These are phyloP conservation scores for Choanephora cucurbitarum DNA, from an alignment of 371 early-diverging fungal species.

Conservation along the genomic window DNA sequence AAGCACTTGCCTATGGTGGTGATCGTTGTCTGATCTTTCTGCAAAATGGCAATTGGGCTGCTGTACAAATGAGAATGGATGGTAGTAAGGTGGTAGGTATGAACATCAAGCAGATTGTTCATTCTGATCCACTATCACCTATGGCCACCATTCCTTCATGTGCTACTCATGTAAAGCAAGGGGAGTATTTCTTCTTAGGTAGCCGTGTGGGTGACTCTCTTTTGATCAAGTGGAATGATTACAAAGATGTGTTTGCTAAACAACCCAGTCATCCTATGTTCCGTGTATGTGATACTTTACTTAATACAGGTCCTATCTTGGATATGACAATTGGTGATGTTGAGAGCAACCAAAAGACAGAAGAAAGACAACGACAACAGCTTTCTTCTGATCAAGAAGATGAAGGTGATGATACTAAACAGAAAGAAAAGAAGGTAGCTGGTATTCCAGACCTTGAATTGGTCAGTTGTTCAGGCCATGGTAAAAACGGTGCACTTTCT, in stretches of 20 bases:
- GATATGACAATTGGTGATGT: slow-evolving; percentile 78
- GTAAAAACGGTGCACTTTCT: slow-evolving; percentile 72
- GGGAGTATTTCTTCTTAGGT: slow-evolving; percentile 78
- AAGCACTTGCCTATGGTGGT: slow-evolving; percentile 54
- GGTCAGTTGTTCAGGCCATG: slow-evolving; percentile 82
- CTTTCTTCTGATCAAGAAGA: not conserved
- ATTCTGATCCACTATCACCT: slow-evolving; percentile 9
- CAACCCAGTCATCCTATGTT: slow-evolving; percentile 52
- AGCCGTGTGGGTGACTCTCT: slow-evolving; percentile 80
- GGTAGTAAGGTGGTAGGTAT: slow-evolving; percentile 62
- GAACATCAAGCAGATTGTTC: slow-evolving; percentile 31
- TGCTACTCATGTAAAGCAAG: slow-evolving; percentile 51
- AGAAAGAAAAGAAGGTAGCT: slow-evolving; percentile 7
- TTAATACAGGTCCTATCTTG: slow-evolving; percentile 80
- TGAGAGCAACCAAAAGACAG: slow-evolving; percentile 23
- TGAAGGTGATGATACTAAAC: not conserved
- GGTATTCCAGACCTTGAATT: slow-evolving; percentile 70
- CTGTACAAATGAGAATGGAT: slow-evolving; percentile 68
- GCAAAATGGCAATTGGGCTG: slow-evolving; percentile 70
- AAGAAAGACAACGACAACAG: slow-evolving; percentile 1
- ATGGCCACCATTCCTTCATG: slow-evolving; percentile 59
- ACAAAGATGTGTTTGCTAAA: slow-evolving; percentile 7
- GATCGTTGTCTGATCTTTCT: slow-evolving; percentile 59
- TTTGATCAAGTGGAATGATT: slow-evolving; percentile 66
- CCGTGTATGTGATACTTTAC: slow-evolving; percentile 75